These are phyloP conservation scores for Tulasnella sp. DNA, from an alignment of 768 basidiomycete genomes.

Conservation along the genomic window DNA sequence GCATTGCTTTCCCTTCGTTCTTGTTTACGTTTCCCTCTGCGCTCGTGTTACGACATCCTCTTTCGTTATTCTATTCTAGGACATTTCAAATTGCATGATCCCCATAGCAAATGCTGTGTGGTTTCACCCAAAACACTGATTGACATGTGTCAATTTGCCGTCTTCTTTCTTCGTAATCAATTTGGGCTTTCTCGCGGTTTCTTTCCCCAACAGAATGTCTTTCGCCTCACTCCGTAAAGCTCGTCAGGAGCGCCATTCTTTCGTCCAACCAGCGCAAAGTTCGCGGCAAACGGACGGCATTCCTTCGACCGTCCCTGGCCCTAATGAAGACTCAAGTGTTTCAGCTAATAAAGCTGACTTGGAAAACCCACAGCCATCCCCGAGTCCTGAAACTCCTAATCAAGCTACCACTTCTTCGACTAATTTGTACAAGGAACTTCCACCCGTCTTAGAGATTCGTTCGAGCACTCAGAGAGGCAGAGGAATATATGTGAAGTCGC, in stretches of 20 bases:
- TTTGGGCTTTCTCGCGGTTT: neutral
- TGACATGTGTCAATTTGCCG: neutral
- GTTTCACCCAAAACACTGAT: neutral
- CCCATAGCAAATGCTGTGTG: neutral
- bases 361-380: neutral
- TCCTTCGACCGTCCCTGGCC: neutral
- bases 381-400: neutral
- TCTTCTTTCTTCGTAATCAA: neutral
- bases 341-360: neutral
- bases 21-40: too few species aligned
- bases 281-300: neutral
- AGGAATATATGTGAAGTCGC: slow-evolving; percentile 6
- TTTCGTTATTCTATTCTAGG: too few species aligned
- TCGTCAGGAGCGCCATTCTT: neutral
- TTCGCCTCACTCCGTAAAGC: neutral
- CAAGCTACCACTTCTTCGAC: neutral
- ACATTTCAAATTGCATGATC: neutral
- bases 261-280: neutral
- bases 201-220: slow-evolving; percentile 1
- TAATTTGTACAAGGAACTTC: neutral
- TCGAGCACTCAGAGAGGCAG: neutral
- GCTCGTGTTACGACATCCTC: too few species aligned
- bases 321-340: neutral
- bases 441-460: slow-evolving; percentile 8
- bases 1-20: neutral